These are phyloP conservation scores for Fagopyrum homotropicum DNA, from an alignment of 148 eudicot species.

Conservation along the genomic window DNA sequence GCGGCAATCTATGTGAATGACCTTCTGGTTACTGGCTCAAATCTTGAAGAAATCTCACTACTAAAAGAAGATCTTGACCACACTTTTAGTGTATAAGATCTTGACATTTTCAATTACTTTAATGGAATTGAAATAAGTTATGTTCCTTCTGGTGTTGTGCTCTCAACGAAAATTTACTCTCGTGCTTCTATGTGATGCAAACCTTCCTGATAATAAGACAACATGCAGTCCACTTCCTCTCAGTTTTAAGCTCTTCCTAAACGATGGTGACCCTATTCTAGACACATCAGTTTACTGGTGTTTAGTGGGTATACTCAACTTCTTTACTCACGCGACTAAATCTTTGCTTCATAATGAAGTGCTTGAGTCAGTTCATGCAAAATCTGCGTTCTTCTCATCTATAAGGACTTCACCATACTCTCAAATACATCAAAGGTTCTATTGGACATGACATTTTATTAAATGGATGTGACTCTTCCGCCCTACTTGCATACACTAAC, in stretches of 20 bases:
- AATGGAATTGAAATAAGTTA: not conserved
- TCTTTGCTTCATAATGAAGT: not conserved
- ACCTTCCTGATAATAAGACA: not conserved
- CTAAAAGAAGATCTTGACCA: not conserved
- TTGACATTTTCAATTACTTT: not conserved
- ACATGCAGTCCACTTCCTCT: not conserved
- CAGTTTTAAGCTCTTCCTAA: not conserved
- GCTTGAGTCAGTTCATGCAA: not conserved
- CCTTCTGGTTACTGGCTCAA: not conserved
- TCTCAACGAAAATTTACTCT: not conserved
- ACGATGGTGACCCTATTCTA: too few relatives aligned
- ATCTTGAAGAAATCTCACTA: not conserved
- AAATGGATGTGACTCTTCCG: not conserved
- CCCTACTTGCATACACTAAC: not conserved
- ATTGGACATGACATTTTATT: not conserved
- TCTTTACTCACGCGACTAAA: not conserved
- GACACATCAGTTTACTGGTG: too few relatives aligned
- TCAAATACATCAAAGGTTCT: not conserved
- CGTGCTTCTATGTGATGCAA: not conserved
- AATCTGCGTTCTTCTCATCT: not conserved
- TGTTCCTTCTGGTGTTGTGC: accelerated
- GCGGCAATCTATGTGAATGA: not conserved
- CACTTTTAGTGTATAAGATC: not conserved
- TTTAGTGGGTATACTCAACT: not conserved
- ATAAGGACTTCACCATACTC: not conserved